Evolutionary conservation across 2,329 filamentous ascomycete genomes (phyloP), one percentile per base, ranked within the genome.

Genomic region (Sporothrix dimorphospora): DNA sequence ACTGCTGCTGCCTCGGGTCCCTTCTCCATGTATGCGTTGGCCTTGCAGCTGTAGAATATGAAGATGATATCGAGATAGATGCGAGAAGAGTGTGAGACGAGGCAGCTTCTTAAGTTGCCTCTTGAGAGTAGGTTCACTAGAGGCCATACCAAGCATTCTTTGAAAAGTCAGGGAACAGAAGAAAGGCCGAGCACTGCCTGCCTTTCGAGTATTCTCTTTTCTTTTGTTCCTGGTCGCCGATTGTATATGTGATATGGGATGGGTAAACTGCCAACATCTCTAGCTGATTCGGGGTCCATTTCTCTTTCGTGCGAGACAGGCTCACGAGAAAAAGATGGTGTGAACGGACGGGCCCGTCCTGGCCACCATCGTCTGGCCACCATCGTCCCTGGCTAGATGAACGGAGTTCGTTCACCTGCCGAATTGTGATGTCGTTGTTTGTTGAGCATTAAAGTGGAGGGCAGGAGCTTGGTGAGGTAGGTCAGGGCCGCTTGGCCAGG

Each of bases 11-110:
- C 51, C 51, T 55, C 42, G 42, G 47, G 19, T n/a, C 8, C 47
- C 21, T 63, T 19, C 21, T 49, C 42, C 34, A 63, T 72, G 57
- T 66, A 70, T 72, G 71, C 57, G 67, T 72, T 70, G 71, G 71
- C 71, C 42, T 16, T 72, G 71, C 71, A 70, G 55, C n/a, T 40
- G 27, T 42, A 65, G 47, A 59, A 12, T 12, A 34, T 30, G 14
- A 42, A 30, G 24, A 42, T 45, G 27, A 57, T 51, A 45, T 30
- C 42, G 12, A n/a, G 40, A 40, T 16, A 19, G 16, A 34, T 19
- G 45, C 34, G 14, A 14, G 19, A n/a, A 49, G 16, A 34, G 1
- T 45, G 59, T 24, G 9, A 65, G n/a, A 45, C 59, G 45, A 65
- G 59, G n/a, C 59, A 65, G 59, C 38, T 38, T 65, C 12, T 21